Conservation (phyloP, 2,329 filamentous ascomycete genomes). For the Chrysoporthe puriensis region DNA sequence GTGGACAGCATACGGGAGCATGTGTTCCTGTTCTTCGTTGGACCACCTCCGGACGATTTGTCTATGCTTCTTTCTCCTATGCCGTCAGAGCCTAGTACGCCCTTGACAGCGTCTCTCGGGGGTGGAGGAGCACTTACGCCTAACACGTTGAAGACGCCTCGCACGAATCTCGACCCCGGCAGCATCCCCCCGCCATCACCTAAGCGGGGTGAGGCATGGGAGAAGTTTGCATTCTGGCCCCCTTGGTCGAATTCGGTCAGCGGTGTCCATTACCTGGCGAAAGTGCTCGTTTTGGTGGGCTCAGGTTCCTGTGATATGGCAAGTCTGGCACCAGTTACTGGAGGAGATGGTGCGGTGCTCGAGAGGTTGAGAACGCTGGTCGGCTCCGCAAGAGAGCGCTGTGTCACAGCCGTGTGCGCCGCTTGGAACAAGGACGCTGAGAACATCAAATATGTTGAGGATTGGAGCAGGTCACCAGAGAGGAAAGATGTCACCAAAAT, state of each 20-base stretch:
- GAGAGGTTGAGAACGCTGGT: conserved; percentile 80
- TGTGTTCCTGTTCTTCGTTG: conserved; percentile 80
- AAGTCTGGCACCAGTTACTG: conserved; percentile 67
- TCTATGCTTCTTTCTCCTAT: conserved; percentile 84
- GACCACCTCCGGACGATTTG: conserved; percentile 87
- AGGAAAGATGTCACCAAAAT: conserved; percentile 87
- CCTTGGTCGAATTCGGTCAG: conserved; percentile 90
- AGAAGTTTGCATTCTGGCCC: conserved; percentile 95
- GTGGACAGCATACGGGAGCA: conserved; percentile 81
- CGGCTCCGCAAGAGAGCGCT: conserved; percentile 78
- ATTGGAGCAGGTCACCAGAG: conserved; percentile 86
- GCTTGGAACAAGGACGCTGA: conserved; percentile 95
- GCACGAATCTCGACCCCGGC: conserved; percentile 79
- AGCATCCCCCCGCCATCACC: conserved; percentile 79
- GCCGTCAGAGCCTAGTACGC: conserved; percentile 70
- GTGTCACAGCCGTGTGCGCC: conserved; percentile 80
- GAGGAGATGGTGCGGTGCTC: conserved; percentile 56
- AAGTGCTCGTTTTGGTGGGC: conserved; percentile 81
- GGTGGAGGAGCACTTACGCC: conserved; percentile 49
- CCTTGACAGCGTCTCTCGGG: conserved; percentile 53
- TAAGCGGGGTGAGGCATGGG: conserved; percentile 82
- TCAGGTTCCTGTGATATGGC: conserved; percentile 86
- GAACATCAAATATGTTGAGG: conserved; percentile 88
- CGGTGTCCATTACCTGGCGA: conserved; percentile 86
- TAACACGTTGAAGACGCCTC: conserved; percentile 66